Conservation (phyloP, 2,329 filamentous ascomycete species). For the Colletotrichum costaricense region DNA sequence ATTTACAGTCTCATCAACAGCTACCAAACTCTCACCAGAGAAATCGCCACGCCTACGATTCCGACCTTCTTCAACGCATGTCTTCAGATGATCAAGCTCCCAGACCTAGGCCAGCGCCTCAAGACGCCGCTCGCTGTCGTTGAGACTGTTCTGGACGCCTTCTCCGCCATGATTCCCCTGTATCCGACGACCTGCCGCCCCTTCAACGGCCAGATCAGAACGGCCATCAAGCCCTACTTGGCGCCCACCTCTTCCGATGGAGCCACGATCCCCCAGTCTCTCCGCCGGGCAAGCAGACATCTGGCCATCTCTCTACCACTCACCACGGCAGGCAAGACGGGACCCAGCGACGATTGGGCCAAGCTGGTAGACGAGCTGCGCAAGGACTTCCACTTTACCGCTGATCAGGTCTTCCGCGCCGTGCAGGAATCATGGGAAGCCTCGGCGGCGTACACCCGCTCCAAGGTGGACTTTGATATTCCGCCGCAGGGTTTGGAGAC, state of each 20-base stretch:
- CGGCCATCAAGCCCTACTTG: slow-evolving; percentile 69
- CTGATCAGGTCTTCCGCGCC: slow-evolving; percentile 81
- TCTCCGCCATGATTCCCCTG: slow-evolving; percentile 78
- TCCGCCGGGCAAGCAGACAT: slow-evolving; percentile 69
- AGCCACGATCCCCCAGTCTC: slow-evolving; percentile 58
- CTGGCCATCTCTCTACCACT: slow-evolving; percentile 79
- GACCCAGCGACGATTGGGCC: slow-evolving; percentile 81
- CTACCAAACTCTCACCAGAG: slow-evolving; percentile 84
- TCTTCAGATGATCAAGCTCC: slow-evolving; percentile 71
- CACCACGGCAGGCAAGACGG: slow-evolving; percentile 86
- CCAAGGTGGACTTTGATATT: slow-evolving; percentile 55
- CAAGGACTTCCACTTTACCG: slow-evolving; percentile 74
- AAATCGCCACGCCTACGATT: slow-evolving; percentile 87
- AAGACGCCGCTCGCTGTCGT: slow-evolving; percentile 62
- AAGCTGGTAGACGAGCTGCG: slow-evolving; percentile 73
- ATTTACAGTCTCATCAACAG: slow-evolving; percentile 87
- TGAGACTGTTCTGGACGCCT: slow-evolving; percentile 77
- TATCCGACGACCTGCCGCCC: slow-evolving; percentile 88
- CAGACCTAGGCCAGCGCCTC: slow-evolving; percentile 50
- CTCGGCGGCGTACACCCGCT: slow-evolving; percentile 59
- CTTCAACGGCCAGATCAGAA: slow-evolving; percentile 75
- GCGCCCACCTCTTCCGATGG: slow-evolving; percentile 70
- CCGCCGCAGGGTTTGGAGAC: slow-evolving; percentile 59
- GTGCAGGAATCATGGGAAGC: slow-evolving; percentile 87
- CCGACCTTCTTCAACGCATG: slow-evolving; percentile 80